Percentiles rank a stretch among this genome's conserved stretches.
Conservation (phyloP, 306 rosid species). For the Castanea crenata region DNA sequence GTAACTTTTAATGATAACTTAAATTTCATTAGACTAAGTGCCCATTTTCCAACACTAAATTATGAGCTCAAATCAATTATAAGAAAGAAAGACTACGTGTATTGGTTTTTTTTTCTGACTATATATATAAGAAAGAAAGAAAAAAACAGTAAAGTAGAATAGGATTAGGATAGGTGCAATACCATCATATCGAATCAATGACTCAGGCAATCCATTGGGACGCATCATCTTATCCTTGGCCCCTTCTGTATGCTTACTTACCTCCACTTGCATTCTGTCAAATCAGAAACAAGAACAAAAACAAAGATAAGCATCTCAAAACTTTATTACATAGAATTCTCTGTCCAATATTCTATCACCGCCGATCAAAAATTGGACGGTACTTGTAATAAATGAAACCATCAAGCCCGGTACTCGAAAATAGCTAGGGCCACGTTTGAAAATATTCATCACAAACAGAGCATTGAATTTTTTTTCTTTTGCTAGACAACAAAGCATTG, state of each 20-base stretch:
- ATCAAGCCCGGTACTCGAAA: too few relatives aligned
- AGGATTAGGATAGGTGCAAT: constrained; percentile 7
- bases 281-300: constrained; percentile 7
- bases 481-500: constrained; percentile 1
- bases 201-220: constrained; percentile 95
- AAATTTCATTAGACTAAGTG: too few relatives aligned
- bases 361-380: constrained; percentile 16
- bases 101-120: too few relatives aligned
- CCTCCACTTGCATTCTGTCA: constrained; percentile 97
- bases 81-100: too few relatives aligned
- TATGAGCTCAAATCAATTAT: too few relatives aligned
- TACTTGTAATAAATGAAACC: neutral
- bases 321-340: neutral
- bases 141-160: too few relatives aligned
- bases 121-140: too few relatives aligned
- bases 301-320: neutral
- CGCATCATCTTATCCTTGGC: constrained; percentile 83
- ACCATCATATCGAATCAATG: constrained; percentile 95
- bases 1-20: too few relatives aligned
- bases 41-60: too few relatives aligned
- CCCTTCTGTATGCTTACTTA: constrained; percentile 97
- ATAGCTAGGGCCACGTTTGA: constrained; percentile 22
- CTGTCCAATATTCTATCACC: neutral
- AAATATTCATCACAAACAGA: constrained; percentile 13
- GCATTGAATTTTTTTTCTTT: constrained; percentile 4